A percentile compares a stretch with the other conserved stretches of the same genome.
Evolutionary conservation across 2,329 filamentous ascomycete genomes (phyloP).

Genomic region (Fusarium drepaniforme): DNA sequence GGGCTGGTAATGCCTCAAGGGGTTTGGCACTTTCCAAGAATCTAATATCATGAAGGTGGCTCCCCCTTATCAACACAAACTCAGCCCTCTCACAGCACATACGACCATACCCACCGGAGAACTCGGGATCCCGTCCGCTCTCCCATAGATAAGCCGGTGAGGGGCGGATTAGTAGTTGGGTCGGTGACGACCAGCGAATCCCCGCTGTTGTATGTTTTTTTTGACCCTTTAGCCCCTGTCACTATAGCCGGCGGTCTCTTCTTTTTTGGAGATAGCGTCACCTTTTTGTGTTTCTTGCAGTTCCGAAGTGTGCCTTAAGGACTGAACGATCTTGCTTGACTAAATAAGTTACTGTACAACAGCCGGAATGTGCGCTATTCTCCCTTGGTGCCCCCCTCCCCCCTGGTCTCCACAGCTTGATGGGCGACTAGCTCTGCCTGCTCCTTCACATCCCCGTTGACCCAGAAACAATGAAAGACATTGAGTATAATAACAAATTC

Average conservation of each 20-base stretch:
- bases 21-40: too few species aligned
- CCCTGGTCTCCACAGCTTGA: not conserved
- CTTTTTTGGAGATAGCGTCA: not conserved
- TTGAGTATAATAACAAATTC: not conserved
- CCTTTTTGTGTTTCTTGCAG: not conserved
- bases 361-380: not conserved
- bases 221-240: not conserved
- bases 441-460: not conserved
- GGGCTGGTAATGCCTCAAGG: too few species aligned
- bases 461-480: not conserved
- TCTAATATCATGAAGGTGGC: too few species aligned
- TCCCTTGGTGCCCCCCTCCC: not conserved
- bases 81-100: not conserved
- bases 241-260: not conserved
- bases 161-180: constrained; percentile 1
- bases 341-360: not conserved
- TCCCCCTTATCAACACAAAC: not conserved
- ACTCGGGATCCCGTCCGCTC: constrained; percentile 1
- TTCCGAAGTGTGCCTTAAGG: not conserved
- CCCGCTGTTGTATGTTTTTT: constrained; percentile 1
- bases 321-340: not conserved
- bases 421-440: not conserved
- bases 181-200: constrained; percentile 1
- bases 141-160: constrained; percentile 1
- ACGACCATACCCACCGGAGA: not conserved